phyloP scores from a whole-genome alignment of 345 rosid species.

The Cochlearia excelsa region DNA sequence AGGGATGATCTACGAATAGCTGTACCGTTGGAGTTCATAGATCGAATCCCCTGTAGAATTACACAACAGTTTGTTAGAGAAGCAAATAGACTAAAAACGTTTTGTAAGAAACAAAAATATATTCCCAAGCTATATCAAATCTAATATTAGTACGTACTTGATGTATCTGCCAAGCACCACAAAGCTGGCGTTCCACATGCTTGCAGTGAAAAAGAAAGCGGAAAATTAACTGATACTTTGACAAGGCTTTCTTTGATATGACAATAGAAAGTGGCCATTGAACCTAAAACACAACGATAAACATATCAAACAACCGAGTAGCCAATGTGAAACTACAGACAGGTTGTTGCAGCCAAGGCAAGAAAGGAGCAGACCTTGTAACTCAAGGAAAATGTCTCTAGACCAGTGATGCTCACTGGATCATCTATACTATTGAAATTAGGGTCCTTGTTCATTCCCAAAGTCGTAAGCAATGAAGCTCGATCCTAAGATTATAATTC shows the following conservation, averaged over 20 bases:
- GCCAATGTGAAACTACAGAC: not conserved
- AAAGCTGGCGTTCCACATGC: conserved; percentile 94
- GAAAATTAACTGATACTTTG: conserved; percentile 87
- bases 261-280: conserved; percentile 95
- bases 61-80: conserved; percentile 31
- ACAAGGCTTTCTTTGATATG: conserved; percentile 80
- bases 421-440: conserved; percentile 59
- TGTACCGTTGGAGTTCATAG: conserved; percentile 67
- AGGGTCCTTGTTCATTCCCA: conserved; percentile 60
- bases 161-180: conserved; percentile 97
- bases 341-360: conserved; percentile 7
- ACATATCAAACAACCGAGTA: conserved; percentile 7
- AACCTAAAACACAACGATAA: conserved; percentile 55
- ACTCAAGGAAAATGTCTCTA: conserved; percentile 93
- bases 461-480: conserved; percentile 73
- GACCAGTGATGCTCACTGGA: conserved; percentile 78
- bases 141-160: conserved; percentile 53
- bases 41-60: conserved; percentile 68
- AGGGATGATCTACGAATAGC: conserved; percentile 83
- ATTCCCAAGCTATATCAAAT: not conserved
- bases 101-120: conserved; percentile 3
- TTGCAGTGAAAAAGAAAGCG: conserved; percentile 92
- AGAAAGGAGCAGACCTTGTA: conserved; percentile 61
- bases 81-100: conserved; percentile 14
- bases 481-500: conserved; percentile 62